phyloP scores from a whole-genome alignment of 768 basidiomycete species.

The Tubosaeta brunneosetosa region DNA sequence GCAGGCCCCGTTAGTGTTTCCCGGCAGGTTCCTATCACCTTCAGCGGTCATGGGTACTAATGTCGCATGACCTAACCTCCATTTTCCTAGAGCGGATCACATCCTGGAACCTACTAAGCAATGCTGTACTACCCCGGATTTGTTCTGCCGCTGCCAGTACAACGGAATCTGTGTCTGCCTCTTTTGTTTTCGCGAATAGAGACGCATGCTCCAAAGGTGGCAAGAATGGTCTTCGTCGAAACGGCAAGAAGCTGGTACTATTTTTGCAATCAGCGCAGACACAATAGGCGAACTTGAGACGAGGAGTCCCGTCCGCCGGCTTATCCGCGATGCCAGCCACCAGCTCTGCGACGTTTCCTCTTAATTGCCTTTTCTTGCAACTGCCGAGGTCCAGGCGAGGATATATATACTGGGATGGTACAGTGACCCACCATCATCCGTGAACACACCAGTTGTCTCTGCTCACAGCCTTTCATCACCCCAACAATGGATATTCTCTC shows the following conservation, averaged over 20 bases:
- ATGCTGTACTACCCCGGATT: neutral
- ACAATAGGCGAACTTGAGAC: constrained; percentile 18
- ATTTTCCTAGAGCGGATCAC: neutral
- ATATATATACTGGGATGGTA: constrained; percentile 15
- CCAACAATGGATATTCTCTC: constrained; percentile 18
- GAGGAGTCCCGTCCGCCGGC: constrained; percentile 4
- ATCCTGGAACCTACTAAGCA: neutral
- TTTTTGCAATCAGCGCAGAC: neutral
- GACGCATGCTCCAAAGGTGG: neutral
- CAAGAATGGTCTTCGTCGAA: constrained; percentile 2
- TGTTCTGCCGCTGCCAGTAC: neutral
- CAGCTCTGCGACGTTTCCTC: too few relatives aligned
- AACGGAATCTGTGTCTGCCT: neutral
- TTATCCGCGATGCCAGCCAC: constrained; percentile 1
- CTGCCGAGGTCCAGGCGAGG: neutral
- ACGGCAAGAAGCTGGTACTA: too few relatives aligned
- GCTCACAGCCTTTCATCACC: constrained; percentile 2
- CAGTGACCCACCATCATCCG: neutral
- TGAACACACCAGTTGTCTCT: constrained; percentile 6
- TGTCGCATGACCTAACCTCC: neutral
- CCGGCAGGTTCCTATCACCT: neutral
- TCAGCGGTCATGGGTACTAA: neutral
- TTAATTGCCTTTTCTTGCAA: constrained; percentile 14
- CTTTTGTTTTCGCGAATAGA: constrained; percentile 22
- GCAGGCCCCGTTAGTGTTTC: too few relatives aligned